These are phyloP conservation scores for Phytophthora idaei DNA, from an alignment of 352 stramenopile genomes.

Conservation along the genomic window DNA sequence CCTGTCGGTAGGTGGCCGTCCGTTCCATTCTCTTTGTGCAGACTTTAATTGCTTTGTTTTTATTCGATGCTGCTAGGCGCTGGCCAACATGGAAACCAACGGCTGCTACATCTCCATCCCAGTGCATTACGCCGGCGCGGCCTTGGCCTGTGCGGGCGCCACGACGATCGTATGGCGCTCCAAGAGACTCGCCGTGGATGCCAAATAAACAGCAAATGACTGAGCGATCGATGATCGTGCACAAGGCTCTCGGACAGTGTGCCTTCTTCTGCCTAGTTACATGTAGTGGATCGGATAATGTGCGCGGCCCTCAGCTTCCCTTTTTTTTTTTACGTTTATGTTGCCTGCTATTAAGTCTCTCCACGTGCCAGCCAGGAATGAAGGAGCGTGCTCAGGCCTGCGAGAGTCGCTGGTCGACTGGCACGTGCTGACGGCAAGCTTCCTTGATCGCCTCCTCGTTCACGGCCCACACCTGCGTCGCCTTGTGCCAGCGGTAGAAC, in stretches of 20 bases:
- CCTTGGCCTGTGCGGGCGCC: conserved; percentile 52
- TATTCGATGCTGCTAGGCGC: conserved; percentile 33
- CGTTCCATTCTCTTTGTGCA: conserved; percentile 3
- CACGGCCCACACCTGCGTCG: conserved; percentile 46
- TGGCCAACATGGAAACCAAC: conserved; percentile 80
- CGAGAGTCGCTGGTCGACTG: conserved; percentile 56
- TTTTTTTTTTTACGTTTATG: conserved; percentile 7
- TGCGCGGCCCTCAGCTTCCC: conserved; percentile 8
- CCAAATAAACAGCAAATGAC: conserved; percentile 25
- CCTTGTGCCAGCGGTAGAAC: conserved; percentile 94
- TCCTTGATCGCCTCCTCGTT: conserved; percentile 62
- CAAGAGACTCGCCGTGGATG: conserved; percentile 38
- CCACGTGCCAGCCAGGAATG: not conserved
- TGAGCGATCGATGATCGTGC: not conserved
- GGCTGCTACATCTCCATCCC: conserved; percentile 81
- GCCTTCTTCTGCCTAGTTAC: not conserved
- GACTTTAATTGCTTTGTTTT: conserved; percentile 10
- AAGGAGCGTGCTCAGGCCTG: conserved; percentile 18
- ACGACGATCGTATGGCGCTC: conserved; percentile 48
- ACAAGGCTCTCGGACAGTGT: not conserved
- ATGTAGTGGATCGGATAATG: conserved; percentile 22
- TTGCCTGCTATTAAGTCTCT: not conserved
- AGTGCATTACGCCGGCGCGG: conserved; percentile 69
- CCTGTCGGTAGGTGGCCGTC: conserved; percentile 58
- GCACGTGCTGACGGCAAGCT: conserved; percentile 62